A percentile compares a stretch with the other conserved stretches of the same genome.
phyloP scores from a whole-genome alignment of 768 basidiomycete genomes.

The Pluteus cervinus region DNA sequence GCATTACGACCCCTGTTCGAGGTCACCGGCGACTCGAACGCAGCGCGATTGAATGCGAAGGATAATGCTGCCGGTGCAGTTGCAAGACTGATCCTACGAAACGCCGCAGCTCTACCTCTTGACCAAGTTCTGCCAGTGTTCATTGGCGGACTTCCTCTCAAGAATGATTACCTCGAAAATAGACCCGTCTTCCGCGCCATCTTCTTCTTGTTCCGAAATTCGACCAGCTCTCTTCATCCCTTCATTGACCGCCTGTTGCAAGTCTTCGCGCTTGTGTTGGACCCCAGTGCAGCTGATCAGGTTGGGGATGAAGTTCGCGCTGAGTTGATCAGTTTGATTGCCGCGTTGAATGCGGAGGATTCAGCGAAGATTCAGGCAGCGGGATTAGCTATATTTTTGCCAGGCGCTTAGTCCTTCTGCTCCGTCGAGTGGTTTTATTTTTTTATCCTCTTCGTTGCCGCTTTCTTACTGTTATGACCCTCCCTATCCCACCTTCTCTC shows the following conservation, averaged over 20 bases:
- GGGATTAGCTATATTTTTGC: slow-evolving; percentile 56
- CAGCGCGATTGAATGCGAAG: slow-evolving; percentile 72
- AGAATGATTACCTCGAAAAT: slow-evolving; percentile 88
- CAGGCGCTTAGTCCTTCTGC: slow-evolving; percentile 29
- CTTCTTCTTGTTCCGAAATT: slow-evolving; percentile 80
- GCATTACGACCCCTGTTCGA: slow-evolving; percentile 81
- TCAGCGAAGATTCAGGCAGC: slow-evolving; percentile 78
- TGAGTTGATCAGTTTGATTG: slow-evolving; percentile 70
- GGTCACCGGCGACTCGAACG: slow-evolving; percentile 54
- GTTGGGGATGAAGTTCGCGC: slow-evolving; percentile 73
- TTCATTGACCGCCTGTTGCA: slow-evolving; percentile 74
- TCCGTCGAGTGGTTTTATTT: slow-evolving; percentile 11
- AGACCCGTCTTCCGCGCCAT: slow-evolving; percentile 83
- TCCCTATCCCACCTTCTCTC: slow-evolving; percentile 5
- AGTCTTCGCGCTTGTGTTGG: slow-evolving; percentile 79
- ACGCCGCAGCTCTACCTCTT: slow-evolving; percentile 73
- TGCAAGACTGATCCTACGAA: slow-evolving; percentile 79
- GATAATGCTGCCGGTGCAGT: slow-evolving; percentile 98
- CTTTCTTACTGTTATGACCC: too few relatives aligned
- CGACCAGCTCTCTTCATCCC: slow-evolving; percentile 62
- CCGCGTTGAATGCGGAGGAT: slow-evolving; percentile 64
- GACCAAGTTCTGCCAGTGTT: slow-evolving; percentile 88
- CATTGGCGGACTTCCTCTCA: slow-evolving; percentile 75
- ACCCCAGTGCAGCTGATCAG: slow-evolving; percentile 69
- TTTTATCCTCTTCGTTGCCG: slow-evolving; percentile 8